Evolutionary conservation across 2,329 filamentous ascomycete species (phyloP).

Genomic region (Penicillium fuscoglaucum): DNA sequence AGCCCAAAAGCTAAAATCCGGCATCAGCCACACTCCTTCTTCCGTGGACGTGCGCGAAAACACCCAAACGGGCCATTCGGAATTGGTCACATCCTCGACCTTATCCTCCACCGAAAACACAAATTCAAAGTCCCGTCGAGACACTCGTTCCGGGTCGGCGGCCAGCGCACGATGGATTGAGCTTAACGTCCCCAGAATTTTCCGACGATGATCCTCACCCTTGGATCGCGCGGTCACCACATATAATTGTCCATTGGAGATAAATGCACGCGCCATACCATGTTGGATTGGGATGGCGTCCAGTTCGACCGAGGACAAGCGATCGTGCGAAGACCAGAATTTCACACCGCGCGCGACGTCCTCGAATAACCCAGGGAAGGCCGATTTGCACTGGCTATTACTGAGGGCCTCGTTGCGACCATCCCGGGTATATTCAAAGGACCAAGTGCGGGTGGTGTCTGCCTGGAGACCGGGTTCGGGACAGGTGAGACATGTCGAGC

Average conservation of each 20-base stretch:
- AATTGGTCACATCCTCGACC: conserved; percentile 44
- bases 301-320: conserved; percentile 29
- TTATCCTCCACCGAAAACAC: conserved; percentile 47
- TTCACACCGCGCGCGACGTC: conserved; percentile 33
- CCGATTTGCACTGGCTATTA: conserved; percentile 31
- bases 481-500: conserved; percentile 37
- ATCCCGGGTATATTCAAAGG: conserved; percentile 36
- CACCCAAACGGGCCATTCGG: conserved; percentile 44
- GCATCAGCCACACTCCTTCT: conserved; percentile 51
- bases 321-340: conserved; percentile 32
- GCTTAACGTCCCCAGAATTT: conserved; percentile 46
- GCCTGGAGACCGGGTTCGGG: conserved; percentile 19
- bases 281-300: conserved; percentile 30
- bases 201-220: conserved; percentile 41
- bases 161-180: conserved; percentile 52
- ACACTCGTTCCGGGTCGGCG: conserved; percentile 34
- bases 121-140: conserved; percentile 50
- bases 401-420: conserved; percentile 33
- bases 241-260: conserved; percentile 36
- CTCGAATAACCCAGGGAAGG: conserved; percentile 42
- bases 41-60: conserved; percentile 44
- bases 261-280: conserved; percentile 40
- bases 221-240: conserved; percentile 32
- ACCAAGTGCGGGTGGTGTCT: conserved; percentile 26
- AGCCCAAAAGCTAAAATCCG: conserved; percentile 55